These are phyloP conservation scores for Bauhinia variegata DNA, from an alignment of 306 rosid species.

Conservation along the genomic window DNA sequence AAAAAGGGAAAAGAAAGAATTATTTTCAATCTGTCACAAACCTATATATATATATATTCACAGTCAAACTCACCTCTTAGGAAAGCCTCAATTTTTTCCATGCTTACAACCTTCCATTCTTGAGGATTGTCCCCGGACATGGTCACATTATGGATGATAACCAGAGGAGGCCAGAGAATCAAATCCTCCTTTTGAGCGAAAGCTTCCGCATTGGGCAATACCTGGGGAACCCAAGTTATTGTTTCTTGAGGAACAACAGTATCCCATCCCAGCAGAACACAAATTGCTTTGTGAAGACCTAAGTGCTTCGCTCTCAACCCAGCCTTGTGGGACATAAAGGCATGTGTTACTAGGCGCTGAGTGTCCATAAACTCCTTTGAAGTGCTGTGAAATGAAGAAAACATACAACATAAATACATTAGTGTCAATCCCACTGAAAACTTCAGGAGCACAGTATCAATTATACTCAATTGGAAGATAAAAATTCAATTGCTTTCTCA, in stretches of 20 bases:
- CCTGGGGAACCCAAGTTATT: slow-evolving; percentile 83
- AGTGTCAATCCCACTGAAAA: neutral
- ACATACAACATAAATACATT: neutral
- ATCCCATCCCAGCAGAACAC: slow-evolving; percentile 95
- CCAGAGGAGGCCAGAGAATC: slow-evolving; percentile 91
- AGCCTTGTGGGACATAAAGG: slow-evolving; percentile 87
- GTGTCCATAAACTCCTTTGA: slow-evolving; percentile 97
- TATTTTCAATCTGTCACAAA: no score
- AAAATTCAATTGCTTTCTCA: neutral
- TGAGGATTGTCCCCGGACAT: slow-evolving; percentile 70
- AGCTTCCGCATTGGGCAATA: slow-evolving; percentile 66
- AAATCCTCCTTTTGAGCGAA: slow-evolving; percentile 89
- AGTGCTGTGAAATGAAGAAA: slow-evolving; percentile 47
- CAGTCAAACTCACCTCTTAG: slow-evolving; percentile 71
- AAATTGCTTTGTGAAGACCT: slow-evolving; percentile 87
- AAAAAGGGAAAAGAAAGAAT: neutral
- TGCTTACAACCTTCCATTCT: slow-evolving; percentile 78
- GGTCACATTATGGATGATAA: slow-evolving; percentile 74
- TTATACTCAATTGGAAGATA: neutral
- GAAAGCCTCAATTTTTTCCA: slow-evolving; percentile 78
- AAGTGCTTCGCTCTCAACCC: slow-evolving; percentile 80
- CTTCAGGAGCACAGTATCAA: neutral
- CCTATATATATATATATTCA: neutral
- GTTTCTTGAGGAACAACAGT: slow-evolving; percentile 69
- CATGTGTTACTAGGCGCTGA: slow-evolving; percentile 85